Evolutionary conservation across 1,284 basidiomycete species (phyloP), one percentile per base, ranked within the genome.

Genomic region (Ceratobasidium sp.): DNA sequence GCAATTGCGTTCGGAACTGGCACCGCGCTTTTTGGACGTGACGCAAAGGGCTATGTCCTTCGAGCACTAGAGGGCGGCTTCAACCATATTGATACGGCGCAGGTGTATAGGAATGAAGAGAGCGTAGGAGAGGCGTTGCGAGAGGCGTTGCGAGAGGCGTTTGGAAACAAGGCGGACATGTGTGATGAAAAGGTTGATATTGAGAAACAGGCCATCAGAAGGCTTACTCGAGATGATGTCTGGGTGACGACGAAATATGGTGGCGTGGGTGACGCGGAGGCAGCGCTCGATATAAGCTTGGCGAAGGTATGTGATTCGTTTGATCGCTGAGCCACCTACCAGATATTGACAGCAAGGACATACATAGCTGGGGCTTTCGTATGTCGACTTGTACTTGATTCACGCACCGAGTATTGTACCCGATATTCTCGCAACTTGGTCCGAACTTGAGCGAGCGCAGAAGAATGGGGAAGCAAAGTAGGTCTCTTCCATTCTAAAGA

Each of bases 331-430:
- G 36, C 9, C 2, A 17, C 7, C 22, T 29, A 11, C 24, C 47
- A 33, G n/a, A n/a, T 41, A 41, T 11, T 41, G 36, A 41, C 11
- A 11, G 11, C 11, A 4, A 11, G 6, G 65, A 62, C 1, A n/a
- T 57, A 54, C 33, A 73, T 44, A 91, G 89, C 85, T 93, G 24
- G 90, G 89, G 0, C 79, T 94, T 7, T 82, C 86, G 2, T 90
- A 90, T 76, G 86, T 94, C 14, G 92, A 94, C 80, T 81, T 93
- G 50, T 93, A 92, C 81, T 87, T 92, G 65, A 87, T 91, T 57
- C 91, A 93, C 79, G 80, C 82, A 63, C 90, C 90, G 11, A 77
- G 83, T 0, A 78, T 86, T 22, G 79, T 84, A 27, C 84, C 85
- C 1, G 86, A 90, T 75, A 87, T 92, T 63, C 69, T 75, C 29